Percentiles rank a stretch among this genome's conserved stretches.
These are phyloP conservation scores for Corymbia citriodora DNA, from an alignment of 441 rosid genomes.

Conservation along the genomic window DNA sequence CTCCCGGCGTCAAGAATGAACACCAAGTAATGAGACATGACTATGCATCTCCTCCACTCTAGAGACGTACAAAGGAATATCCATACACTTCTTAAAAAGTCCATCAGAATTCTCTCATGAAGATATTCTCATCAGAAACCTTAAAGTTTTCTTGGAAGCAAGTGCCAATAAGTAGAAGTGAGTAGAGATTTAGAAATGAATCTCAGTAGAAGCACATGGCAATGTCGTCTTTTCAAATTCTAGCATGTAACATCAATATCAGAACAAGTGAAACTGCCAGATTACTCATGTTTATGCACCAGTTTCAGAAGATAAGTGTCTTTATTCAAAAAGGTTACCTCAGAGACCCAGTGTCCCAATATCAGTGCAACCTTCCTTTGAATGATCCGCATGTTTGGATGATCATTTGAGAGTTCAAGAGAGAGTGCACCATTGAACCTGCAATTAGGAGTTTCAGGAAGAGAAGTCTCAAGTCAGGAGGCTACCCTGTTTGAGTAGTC, in stretches of 20 bases:
- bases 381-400: conserved; percentile 88
- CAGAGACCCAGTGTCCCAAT: conserved; percentile 99
- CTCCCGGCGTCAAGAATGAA: neutral
- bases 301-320: neutral
- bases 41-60: neutral
- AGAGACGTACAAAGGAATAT: neutral
- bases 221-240: neutral
- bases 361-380: conserved; percentile 95
- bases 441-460: conserved; percentile 13
- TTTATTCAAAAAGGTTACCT: conserved; percentile 43
- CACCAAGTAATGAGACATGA: neutral
- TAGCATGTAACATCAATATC: neutral
- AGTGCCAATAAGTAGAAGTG: neutral
- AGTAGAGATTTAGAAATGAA: neutral
- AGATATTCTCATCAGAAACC: neutral
- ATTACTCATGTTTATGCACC: neutral
- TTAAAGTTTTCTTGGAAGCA: neutral
- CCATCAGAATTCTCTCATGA: neutral
- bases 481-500: neutral
- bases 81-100: neutral
- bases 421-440: conserved; percentile 98
- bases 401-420: conserved; percentile 84
- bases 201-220: neutral
- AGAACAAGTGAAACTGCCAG: neutral
- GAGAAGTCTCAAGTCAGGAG: neutral